Conservation (phyloP, 257 asterid genomes). For the Ligustrum vulgare region DNA sequence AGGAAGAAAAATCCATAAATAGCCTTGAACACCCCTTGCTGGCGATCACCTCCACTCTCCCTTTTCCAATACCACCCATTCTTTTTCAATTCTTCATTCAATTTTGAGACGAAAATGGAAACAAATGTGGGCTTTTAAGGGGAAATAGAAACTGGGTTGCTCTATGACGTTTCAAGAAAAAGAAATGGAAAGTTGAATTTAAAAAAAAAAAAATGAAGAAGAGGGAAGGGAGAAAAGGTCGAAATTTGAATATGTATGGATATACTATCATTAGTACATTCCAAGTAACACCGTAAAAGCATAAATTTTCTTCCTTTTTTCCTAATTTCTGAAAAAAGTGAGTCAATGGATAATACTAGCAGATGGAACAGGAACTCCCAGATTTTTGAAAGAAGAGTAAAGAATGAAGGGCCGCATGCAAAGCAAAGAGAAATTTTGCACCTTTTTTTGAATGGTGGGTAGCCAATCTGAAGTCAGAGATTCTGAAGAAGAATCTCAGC, state of each 20-base stretch:
- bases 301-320: constrained; percentile 18
- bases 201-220: constrained; percentile 20
- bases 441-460: constrained; percentile 25
- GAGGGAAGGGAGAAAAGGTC: constrained; percentile 29
- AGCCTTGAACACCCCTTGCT: constrained; percentile 87
- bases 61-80: constrained; percentile 50
- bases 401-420: constrained; percentile 16
- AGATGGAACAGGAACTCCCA: constrained; percentile 21
- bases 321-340: constrained; percentile 24
- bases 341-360: constrained; percentile 38
- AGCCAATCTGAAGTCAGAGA: constrained; percentile 29
- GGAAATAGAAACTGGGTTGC: not conserved
- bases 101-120: not conserved
- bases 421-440: constrained; percentile 29
- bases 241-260: constrained; percentile 10
- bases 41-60: constrained; percentile 69
- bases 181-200: constrained; percentile 18
- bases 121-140: not conserved
- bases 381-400: constrained; percentile 22
- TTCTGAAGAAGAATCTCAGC: constrained; percentile 39
- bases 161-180: not conserved
- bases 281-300: constrained; percentile 24
- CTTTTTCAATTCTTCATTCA: constrained; percentile 28
- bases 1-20: constrained; percentile 66
- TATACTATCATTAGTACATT: constrained; percentile 23